Percentiles rank a stretch among this genome's conserved stretches.
phyloP scores from a whole-genome alignment of 1,284 basidiomycete species.

The Tilletiopsis washingtonensis region DNA sequence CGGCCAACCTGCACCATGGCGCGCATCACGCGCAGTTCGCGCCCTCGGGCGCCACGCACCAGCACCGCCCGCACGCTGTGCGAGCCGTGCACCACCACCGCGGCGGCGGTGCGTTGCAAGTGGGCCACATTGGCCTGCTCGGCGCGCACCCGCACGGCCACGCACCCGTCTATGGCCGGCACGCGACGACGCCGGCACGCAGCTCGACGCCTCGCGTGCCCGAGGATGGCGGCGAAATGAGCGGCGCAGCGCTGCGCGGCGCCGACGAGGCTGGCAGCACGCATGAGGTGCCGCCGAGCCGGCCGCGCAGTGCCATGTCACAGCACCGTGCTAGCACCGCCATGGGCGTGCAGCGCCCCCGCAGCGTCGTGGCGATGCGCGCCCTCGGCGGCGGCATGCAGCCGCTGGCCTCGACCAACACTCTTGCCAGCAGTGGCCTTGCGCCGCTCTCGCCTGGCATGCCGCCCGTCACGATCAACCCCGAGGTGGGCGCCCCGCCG shows the following conservation, averaged over 20 bases:
- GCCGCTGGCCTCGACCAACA: conserved; percentile 4
- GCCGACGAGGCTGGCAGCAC: conserved; percentile 12
- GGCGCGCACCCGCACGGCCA: conserved; percentile 14
- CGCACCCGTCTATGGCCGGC: conserved; percentile 12
- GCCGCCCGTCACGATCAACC: conserved; percentile 2
- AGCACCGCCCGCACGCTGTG: conserved; percentile 7
- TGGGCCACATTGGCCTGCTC: conserved; percentile 12
- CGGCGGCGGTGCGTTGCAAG: conserved; percentile 1
- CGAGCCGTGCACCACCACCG: conserved; percentile 3
- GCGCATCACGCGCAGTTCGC: neutral
- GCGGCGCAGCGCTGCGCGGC: conserved; percentile 8
- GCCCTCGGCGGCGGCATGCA: conserved; percentile 4
- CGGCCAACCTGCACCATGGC: conserved; percentile 3
- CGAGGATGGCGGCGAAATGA: conserved; percentile 40
- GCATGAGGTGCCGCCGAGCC: conserved; percentile 12
- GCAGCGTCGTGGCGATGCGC: neutral
- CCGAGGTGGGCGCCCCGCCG: conserved; percentile 2
- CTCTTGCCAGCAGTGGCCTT: too few relatives aligned
- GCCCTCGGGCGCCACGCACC: neutral
- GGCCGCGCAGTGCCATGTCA: conserved; percentile 6
- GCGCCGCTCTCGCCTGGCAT: conserved; percentile 2
- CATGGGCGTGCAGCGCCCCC: neutral
- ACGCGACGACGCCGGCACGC: conserved; percentile 20
- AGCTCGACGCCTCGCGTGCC: conserved; percentile 32
- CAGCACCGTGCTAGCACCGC: conserved; percentile 1